Percentiles rank a stretch among this genome's conserved stretches.
Evolutionary conservation across 2,329 filamentous ascomycete species (phyloP).

Genomic region (Paraphoma chrysanthemicola): DNA sequence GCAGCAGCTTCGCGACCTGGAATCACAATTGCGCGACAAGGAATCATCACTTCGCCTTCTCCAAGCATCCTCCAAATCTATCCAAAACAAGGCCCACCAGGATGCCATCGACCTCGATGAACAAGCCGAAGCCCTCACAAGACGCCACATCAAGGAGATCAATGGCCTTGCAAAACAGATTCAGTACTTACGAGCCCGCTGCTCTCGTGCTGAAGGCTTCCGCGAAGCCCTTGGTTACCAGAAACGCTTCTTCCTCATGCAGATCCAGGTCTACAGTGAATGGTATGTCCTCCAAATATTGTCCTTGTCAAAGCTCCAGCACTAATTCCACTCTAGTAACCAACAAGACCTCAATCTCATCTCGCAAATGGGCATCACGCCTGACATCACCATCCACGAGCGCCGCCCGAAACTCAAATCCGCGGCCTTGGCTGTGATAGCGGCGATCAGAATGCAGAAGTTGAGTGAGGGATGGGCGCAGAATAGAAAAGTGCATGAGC

Average conservation of each 20-base stretch:
- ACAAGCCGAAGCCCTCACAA: slow-evolving; percentile 69
- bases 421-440: slow-evolving; percentile 58
- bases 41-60: slow-evolving; percentile 33
- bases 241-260: slow-evolving; percentile 81
- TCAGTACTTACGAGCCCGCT: slow-evolving; percentile 84
- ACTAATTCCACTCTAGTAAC: slow-evolving; percentile 69
- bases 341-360: slow-evolving; percentile 88
- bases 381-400: slow-evolving; percentile 54
- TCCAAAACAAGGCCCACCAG: slow-evolving; percentile 37
- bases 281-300: slow-evolving; percentile 70
- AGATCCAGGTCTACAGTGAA: slow-evolving; percentile 83
- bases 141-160: slow-evolving; percentile 76
- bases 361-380: slow-evolving; percentile 76
- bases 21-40: slow-evolving; percentile 32
- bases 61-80: slow-evolving; percentile 37
- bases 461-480: slow-evolving; percentile 58
- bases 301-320: not conserved
- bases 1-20: slow-evolving; percentile 59
- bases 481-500: slow-evolving; percentile 57
- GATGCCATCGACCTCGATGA: slow-evolving; percentile 43
- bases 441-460: slow-evolving; percentile 59
- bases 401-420: slow-evolving; percentile 56
- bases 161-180: slow-evolving; percentile 88
- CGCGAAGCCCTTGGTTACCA: slow-evolving; percentile 82
- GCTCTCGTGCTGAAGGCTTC: slow-evolving; percentile 80